Evolutionary conservation across 441 rosid genomes (phyloP), one percentile per base, ranked within the genome.

Genomic region (Dalechampia spathulata): DNA sequence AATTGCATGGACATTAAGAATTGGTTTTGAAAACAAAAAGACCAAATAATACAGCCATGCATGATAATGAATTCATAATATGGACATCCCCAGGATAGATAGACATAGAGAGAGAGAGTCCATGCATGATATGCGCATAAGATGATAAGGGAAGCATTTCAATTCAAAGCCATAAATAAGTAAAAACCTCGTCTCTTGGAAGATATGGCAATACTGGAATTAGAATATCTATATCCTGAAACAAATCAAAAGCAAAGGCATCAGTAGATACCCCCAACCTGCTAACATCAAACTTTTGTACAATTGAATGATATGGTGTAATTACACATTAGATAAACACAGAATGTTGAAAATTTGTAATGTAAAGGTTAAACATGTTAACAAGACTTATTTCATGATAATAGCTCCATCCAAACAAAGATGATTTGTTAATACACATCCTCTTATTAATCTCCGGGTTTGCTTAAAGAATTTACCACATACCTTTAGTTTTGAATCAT

Each of bases 401-500:
- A n/a, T n/a, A n/a, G n/a, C n/a, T n/a, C n/a, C n/a, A n/a, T n/a
- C n/a, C n/a, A n/a, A n/a, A n/a, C n/a, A n/a, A n/a, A n/a, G n/a
- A n/a, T n/a, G n/a, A n/a, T n/a, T n/a, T n/a, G n/a, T n/a, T n/a
- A n/a, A n/a, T n/a, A n/a, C n/a, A n/a, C n/a, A n/a, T n/a, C n/a
- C n/a, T n/a, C n/a, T n/a, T n/a, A n/a, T n/a, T n/a, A n/a, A n/a
- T n/a, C n/a, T n/a, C n/a, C n/a, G n/a, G n/a, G n/a, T n/a, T n/a
- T n/a, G n/a, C n/a, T n/a, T n/a, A n/a, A n/a, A n/a, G n/a, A n/a
- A n/a, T n/a, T n/a, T n/a, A n/a, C n/a, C n/a, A 44, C 43, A 65
- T 81, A 90, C 99, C 99, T 90, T 90, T 43, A 94, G 23, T 77
- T 76, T 94, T 65, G 96, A 73, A 75, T 94, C 94, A 76, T 84